These are phyloP conservation scores for Elaeagnus macrophylla DNA, from an alignment of 306 rosid species.

Conservation along the genomic window DNA sequence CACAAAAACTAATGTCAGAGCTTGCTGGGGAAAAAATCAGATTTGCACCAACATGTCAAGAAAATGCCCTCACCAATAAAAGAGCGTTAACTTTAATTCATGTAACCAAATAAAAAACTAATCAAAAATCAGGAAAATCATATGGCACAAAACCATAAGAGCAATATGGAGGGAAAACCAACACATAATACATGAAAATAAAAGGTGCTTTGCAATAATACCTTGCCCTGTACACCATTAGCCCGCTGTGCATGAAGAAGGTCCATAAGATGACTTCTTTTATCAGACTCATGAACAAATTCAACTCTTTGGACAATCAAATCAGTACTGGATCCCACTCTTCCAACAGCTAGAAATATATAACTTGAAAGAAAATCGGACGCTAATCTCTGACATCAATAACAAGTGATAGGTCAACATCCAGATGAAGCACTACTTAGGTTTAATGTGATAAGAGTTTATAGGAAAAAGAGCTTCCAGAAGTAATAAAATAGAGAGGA, in stretches of 20 bases:
- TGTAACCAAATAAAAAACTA: neutral
- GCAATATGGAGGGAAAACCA: constrained; percentile 6
- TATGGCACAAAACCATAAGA: neutral
- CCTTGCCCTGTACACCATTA: constrained; percentile 65
- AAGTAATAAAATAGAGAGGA: too few relatives aligned
- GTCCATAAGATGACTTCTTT: constrained; percentile 95
- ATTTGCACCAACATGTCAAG: too few relatives aligned
- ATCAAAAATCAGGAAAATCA: constrained; percentile 5
- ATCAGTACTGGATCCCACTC: constrained; percentile 97
- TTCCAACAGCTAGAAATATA: constrained; percentile 90
- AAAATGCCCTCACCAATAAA: too few relatives aligned
- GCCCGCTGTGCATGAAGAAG: constrained; percentile 95
- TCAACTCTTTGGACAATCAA: constrained; percentile 91
- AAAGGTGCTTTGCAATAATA: constrained; percentile 19
- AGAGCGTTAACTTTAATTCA: too few relatives aligned
- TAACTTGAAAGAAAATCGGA: constrained; percentile 81
- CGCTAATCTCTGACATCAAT: constrained; percentile 57
- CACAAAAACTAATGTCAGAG: constrained; percentile 88
- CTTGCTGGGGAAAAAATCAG: constrained; percentile 48
- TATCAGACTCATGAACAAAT: constrained; percentile 78
- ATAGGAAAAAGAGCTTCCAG: too few relatives aligned
- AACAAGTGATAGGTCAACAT: too few relatives aligned
- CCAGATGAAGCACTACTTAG: too few relatives aligned
- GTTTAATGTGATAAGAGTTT: too few relatives aligned
- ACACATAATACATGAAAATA: too few relatives aligned